Evolutionary conservation across 192 early-diverging fungal species (phyloP), one percentile per base, ranked within the genome.

Genomic region (Coemansia sp.): DNA sequence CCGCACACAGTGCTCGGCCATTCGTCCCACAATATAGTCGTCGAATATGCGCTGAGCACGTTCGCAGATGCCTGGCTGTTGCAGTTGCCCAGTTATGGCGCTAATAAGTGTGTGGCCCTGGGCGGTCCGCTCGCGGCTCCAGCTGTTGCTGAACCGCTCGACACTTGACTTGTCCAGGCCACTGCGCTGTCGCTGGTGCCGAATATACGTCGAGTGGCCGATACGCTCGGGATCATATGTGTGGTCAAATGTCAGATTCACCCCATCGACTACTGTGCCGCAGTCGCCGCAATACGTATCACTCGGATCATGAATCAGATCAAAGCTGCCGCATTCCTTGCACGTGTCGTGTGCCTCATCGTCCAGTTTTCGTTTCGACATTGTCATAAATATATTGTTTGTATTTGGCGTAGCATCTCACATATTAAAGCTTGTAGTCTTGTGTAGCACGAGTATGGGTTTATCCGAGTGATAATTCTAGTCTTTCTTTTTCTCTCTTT

Each of bases 221-320:
- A 25, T 27, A 3, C 43, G 41, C 31, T 64, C 58, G 6, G 61
- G 23, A 16, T 64, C 72, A 39, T 64, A 64, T 19, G 55, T 48
- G 49, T 64, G 49, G 26, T 59, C 27, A 0, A 56, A 37, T 6
- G 60, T 67, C 11, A 76, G 54, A 7, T 61, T 43, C 10, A 67
- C 35, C 37, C 37, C 57, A 41, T 63, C 59, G 16, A 64, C 21
- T 6, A 76, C 74, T 3, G 74, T 61, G 17, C 74, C 74, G 41
- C 74, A 76, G 21, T 66, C 52, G 16, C 68, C 64, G 31, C 74
- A 76, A 57, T 76, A 76, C 54, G 58, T 61, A 6, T 76, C 68
- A 47, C 75, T 53, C 10, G 19, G n/a, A 19, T 22, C 22, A 2
- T 49, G 45, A 6, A 62, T 10, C 49, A 62, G 19, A 11, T 27